Evolutionary conservation across 495 filamentous ascomycete genomes (phyloP), one percentile per base, ranked within the genome.

Genomic region (Penicillium canescens): DNA sequence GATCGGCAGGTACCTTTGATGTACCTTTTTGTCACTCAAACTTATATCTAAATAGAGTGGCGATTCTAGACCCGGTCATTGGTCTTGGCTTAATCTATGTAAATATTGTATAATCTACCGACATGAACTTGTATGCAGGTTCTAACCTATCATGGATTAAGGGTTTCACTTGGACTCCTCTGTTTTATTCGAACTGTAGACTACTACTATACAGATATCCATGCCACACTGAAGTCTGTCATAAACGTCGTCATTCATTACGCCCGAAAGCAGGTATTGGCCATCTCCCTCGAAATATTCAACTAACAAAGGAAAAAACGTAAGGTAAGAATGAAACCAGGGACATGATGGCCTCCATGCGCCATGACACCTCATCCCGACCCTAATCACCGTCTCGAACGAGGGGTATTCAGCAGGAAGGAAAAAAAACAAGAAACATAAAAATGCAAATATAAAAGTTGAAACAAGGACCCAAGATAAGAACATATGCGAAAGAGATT

Each of bases 371-470:
- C 55, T 14, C 4, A 44, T 38, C 21, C 51, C 34, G 31, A 13
- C 39, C 48, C 13, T 45, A 33, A 60, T 52, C 52, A 56, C 57
- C 45, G 39, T 59, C 50, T 58, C 53, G 52, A 57, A 40, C 55
- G 52, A 65, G 58, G 65, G 62, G 65, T 66, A 67, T 67, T 60
- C 55, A 67, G 50, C 39, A 56, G 47, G 34, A 42, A 42, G 54
- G 11, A 66, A 60, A 54, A 8, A 53, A 21, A 60, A 54, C 10
- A 53, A 21, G 43, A 50, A 46, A 40, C 52, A 44, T 16, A 46
- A 41, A 54, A 20, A 49, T n/a, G 41, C 49, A 42, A 46, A 37
- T 4, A 36, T 34, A 37, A 14, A 44, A 54, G 28, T 39, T 12
- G 7, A 28, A 35, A 24, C 51, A 46, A 37, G 38, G 42, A 51